Conservation (phyloP, 768 basidiomycete species). For the Lentinula detonsa region DNA sequence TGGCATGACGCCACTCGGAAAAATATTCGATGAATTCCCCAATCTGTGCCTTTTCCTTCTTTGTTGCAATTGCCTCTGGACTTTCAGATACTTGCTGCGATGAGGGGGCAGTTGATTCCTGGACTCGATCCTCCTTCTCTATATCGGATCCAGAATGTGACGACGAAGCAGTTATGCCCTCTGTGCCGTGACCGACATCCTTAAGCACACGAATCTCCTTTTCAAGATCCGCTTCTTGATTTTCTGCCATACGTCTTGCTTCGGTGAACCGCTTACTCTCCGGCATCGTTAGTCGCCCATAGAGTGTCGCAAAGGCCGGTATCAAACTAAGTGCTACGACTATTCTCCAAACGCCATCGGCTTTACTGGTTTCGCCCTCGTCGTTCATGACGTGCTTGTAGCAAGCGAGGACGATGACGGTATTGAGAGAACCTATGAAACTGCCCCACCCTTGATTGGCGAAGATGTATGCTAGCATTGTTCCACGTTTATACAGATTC, state of each 20-base stretch:
- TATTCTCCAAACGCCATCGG: conserved; percentile 63
- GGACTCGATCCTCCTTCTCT: conserved; percentile 12
- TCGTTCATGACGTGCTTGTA: conserved; percentile 63
- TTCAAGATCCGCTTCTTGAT: conserved; percentile 24
- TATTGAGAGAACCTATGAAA: conserved; percentile 54
- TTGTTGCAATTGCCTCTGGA: conserved; percentile 10
- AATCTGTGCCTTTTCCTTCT: conserved; percentile 9
- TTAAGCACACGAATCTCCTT: conserved; percentile 25
- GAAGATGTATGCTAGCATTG: conserved; percentile 73
- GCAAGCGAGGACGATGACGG: conserved; percentile 56
- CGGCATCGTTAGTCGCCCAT: conserved; percentile 68
- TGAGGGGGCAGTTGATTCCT: not conserved
- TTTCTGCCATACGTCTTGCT: conserved; percentile 21
- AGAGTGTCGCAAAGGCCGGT: conserved; percentile 69
- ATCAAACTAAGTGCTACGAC: conserved; percentile 68
- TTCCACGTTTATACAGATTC: conserved; percentile 59
- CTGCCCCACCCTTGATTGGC: conserved; percentile 77
- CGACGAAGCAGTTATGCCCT: not conserved
- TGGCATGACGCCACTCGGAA: conserved; percentile 65
- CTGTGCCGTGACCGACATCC: conserved; percentile 13
- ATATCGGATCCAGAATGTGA: conserved; percentile 1
- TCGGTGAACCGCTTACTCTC: conserved; percentile 56
- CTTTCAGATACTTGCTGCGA: conserved; percentile 3
- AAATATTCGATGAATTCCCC: conserved; percentile 64
- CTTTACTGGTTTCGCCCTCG: conserved; percentile 51